Base-by-base conservation (phyloP, 148 eudicot genomes). In the Talinum fruticosum region DNA sequence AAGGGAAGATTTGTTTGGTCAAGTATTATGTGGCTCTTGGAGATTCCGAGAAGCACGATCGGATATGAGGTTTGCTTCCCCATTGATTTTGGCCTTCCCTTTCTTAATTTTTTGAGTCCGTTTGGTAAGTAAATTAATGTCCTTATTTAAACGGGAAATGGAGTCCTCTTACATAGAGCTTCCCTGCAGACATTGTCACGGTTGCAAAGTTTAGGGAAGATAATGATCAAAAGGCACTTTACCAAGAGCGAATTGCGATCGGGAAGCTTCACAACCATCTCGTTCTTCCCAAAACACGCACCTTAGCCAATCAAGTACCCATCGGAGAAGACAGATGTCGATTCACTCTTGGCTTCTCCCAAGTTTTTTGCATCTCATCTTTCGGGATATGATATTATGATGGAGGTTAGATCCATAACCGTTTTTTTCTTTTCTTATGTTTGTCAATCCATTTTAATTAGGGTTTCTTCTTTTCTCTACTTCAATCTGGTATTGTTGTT, bases 161-260 rank as follows among this genome's bases (percentile, higher is more conserved):
- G 97, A 94, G 82, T 87, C 84, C 21, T 90, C 93, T 23, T 94
- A 90, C 74, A 34, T 87, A 15, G 97, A 94, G 73, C 80, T 94
- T 74, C 96, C 93, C 83, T 0, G 93, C 90, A 51, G 84, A 84
- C 13, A 91, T 92, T 33, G 89, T 92, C 13, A 94, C 92, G 84
- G 96, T 94, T 2, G 97, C 84, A 5, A 94, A 94, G 75, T 94
- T 94, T 77, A 86, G 86, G 74, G 97, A 92, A 21, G 97, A 92
- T 54, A 96, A 96, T 32, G 97, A 94, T 1, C 86, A 92, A 53
- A 94, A 94, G 81, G 81, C 88, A n/a, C 19, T 94, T 90, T 64
- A 96, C 98, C 38, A 85, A 92, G 79, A 75, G 78, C 36, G 90
- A 92, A 71, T 49, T 92, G 85, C 97, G 90, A 81, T 75, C 90